Evolutionary conservation across 106 monocot species (phyloP), one percentile per base, ranked within the genome.

Genomic region (Allium fistulosum): DNA sequence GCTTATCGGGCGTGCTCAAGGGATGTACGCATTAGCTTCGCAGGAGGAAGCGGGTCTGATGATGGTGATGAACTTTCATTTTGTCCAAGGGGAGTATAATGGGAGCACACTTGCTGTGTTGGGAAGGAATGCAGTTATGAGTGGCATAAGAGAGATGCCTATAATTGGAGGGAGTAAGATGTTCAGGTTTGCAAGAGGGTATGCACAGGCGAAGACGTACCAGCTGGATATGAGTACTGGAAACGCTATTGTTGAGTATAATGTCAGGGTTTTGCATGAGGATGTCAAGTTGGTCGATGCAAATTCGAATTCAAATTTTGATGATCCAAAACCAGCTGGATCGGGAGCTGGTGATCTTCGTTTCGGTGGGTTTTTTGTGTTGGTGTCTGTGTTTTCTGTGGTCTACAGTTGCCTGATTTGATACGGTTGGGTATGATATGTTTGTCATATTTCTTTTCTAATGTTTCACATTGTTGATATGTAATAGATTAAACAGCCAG

Each of bases 1-100:
- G 26, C 49, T 63, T 47, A 14, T 83, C 13, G 83, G 79, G 46
- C 61, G 79, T 12, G 83, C 83, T 6, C 63, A 75, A 12, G 83
- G 83, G 8, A 50, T 76, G 48, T 83, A 83, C 52, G 13, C 57
- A 5, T 15, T 56, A 7, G 69, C 79, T 12, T 65, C 78, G 3
- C 10, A 49, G 17, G 45, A 56, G 7, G 79, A 67, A 2, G 3
- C 15, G 0, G 61, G 53, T 0, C 49, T 84, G 27, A 27, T 68
- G 56, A 8, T 76, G 18, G 46, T 48, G 11, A 10, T 72, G 15
- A 70, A 79, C 60, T n/a, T 76, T 46, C 16, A 60, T 9, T 66
- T 84, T 58, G 66, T 53, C 0, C 61, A 63, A 8, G 83, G 80
- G 6, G 10, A 53, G 49, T 72, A 64, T 27, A 74, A 70, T 15